Base-by-base conservation (phyloP, 2,329 filamentous ascomycete genomes). In the Pseudogymnoascus sp. region DNA sequence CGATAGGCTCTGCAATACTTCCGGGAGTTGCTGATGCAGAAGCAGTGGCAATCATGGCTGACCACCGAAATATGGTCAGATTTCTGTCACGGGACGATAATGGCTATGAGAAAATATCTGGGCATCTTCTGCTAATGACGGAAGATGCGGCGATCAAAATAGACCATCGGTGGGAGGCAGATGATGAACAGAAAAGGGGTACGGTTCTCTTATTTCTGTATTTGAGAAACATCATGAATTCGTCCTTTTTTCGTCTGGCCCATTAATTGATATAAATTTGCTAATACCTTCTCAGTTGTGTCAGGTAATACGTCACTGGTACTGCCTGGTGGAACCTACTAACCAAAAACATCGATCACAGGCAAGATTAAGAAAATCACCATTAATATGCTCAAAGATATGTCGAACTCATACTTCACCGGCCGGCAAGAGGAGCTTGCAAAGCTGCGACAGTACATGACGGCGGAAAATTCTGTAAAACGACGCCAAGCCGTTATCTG, bases 1-100 rank as follows among this genome's bases (percentile, higher is more conserved):
- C 70, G 37, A 62, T 61, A 62, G 62, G 65, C 13, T 74, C 72
- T 15, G 73, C 72, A 4, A 67, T 73, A 7, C 66, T 74, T 23
- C 69, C 69, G 59, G 70, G 71, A 38, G 67, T 69, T 23, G 63
- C 63, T 28, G 63, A 72, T 64, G 65, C 68, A 10, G 71, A 72
- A 58, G 62, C 63, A 57, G 68, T 73, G 56, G 66, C 59, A 10
- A 72, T 74, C 57, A 68, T 66, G 48, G 67, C 65, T 33, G 64
- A 74, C 59, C 70, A 74, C 62, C 69, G 45, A 18, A 65, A 67
- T 35, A 72, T 74, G 67, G 70, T 71, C 48, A 71, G 66, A 59
- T 74, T 73, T 57, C 18, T 19, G 21, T 34, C 33, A 34, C 18
- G 21, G 39, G 18, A 45, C 18, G 35, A 60, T 37, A 66, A 71